Conservation (phyloP, 208 protist genomes). For the Crithidia bombi region DNA sequence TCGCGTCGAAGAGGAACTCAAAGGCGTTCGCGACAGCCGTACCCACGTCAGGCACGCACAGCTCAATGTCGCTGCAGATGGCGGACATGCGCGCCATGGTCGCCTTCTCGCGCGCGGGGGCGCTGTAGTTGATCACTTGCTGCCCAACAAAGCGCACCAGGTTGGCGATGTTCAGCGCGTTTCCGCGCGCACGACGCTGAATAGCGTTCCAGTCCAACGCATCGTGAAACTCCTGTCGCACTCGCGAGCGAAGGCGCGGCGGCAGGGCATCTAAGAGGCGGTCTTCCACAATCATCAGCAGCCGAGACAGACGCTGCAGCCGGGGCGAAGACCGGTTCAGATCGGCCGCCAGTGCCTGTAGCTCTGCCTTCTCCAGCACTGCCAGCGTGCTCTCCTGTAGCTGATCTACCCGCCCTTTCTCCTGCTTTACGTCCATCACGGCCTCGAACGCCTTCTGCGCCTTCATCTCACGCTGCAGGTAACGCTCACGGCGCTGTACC, state of each 20-base stretch:
- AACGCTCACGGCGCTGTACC: conserved; percentile 55
- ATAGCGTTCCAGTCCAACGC: conserved; percentile 79
- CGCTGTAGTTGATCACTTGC: conserved; percentile 66
- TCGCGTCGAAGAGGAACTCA: conserved; percentile 66
- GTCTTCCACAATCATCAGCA: conserved; percentile 62
- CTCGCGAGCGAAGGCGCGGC: conserved; percentile 52
- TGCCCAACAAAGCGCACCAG: conserved; percentile 72
- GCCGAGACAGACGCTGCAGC: conserved; percentile 46
- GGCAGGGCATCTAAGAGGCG: conserved; percentile 72
- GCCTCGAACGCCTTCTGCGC: conserved; percentile 79
- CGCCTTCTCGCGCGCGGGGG: conserved; percentile 61
- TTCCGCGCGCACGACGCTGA: conserved; percentile 38
- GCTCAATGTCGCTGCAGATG: conserved; percentile 55
- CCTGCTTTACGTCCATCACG: conserved; percentile 43
- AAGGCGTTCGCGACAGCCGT: conserved; percentile 70
- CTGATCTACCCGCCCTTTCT: conserved; percentile 31
- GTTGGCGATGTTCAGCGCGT: conserved; percentile 50
- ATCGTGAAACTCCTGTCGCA: conserved; percentile 77
- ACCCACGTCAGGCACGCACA: conserved; percentile 55
- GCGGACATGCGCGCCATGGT: conserved; percentile 33
- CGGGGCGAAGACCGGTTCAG: conserved; percentile 60
- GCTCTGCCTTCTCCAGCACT: conserved; percentile 51
- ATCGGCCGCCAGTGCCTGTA: conserved; percentile 49
- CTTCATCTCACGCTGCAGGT: conserved; percentile 59
- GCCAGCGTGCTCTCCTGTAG: conserved; percentile 28